Percentiles rank a stretch among this genome's conserved stretches.
These are phyloP conservation scores for Nicotiana knightiana DNA, from an alignment of 257 asterid genomes.

Conservation along the genomic window DNA sequence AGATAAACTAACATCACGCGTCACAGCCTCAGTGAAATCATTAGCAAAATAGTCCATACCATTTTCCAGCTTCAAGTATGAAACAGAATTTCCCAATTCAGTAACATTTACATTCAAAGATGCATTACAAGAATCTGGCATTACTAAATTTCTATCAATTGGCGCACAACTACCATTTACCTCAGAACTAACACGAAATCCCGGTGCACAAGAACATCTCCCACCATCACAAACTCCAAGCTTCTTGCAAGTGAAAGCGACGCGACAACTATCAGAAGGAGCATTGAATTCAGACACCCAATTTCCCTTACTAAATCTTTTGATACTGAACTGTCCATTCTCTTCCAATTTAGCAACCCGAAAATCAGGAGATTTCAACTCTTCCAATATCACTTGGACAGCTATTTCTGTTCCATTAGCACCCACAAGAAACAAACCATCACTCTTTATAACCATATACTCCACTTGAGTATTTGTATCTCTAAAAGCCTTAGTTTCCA, in stretches of 20 bases:
- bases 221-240: conserved; percentile 9
- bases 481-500: conserved; percentile 37
- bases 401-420: conserved; percentile 5
- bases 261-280: conserved; percentile 7
- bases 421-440: conserved; percentile 9
- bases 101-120: neutral
- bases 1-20: conserved; percentile 30
- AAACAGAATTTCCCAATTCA: neutral
- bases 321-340: neutral
- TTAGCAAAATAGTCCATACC: conserved; percentile 65
- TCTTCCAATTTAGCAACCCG: neutral
- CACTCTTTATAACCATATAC: conserved; percentile 21
- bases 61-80: conserved; percentile 43
- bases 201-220: conserved; percentile 11
- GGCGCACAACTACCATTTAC: conserved; percentile 11
- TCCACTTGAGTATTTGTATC: conserved; percentile 27
- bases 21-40: conserved; percentile 38
- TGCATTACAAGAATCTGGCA: conserved; percentile 6
- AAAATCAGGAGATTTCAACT: conserved; percentile 5
- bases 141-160: neutral
- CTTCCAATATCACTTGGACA: neutral
- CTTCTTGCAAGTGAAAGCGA: conserved; percentile 11
- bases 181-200: conserved; percentile 5
- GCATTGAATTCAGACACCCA: neutral
- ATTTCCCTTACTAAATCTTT: neutral